Base-by-base conservation (phyloP, 2,329 filamentous ascomycete species). In the Ceratocystis lukuohia region DNA sequence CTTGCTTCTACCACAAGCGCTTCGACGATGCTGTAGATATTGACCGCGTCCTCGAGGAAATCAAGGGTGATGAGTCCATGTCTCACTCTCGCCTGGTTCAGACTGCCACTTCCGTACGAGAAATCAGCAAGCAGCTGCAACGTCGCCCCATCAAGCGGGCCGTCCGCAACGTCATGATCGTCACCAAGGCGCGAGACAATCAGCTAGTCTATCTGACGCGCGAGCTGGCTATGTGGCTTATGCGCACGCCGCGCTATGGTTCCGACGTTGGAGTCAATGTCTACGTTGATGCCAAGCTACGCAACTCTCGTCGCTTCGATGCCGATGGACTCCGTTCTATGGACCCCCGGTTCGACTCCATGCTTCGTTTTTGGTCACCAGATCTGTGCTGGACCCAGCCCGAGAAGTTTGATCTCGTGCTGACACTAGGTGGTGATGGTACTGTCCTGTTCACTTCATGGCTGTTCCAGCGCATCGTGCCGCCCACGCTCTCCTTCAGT, bases 11-110 rank as follows among this genome's bases (percentile, higher is more conserved):
- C 78, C 94, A 99, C 77, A 89, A 95, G 77, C 86, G 93, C 69
- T 99, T 99, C 73, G 94, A 96, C 72, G 91, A 96, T 74, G 90
- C 92, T 7, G 91, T 99, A 71, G 91, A 99, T 75, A 91, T 97
- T 68, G 89, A 94, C 71, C 94, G 89, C 76, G 91, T 99, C 5
- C 81, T 99, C 5, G 92, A 97, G 73, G 94, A 99, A 76, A 96
- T 97, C 72, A 87, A 88, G 73, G 88, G 86, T 65, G 88, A 94
- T 71, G 91, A 96, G 72, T 91, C 84, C 76, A 88, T 96, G 80
- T 96, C 91, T 44, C 94, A 97, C 77, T 96, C 91, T 8, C 86
- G 92, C 65, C 83, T 99, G 53, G 90, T 96, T 72, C 93, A 96
- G 78, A 99, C 94, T 0, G 94, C 94, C 63, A 96, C 91, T 0